Conservation (phyloP, 140 eudicot genomes). For the Anethum foeniculum region DNA sequence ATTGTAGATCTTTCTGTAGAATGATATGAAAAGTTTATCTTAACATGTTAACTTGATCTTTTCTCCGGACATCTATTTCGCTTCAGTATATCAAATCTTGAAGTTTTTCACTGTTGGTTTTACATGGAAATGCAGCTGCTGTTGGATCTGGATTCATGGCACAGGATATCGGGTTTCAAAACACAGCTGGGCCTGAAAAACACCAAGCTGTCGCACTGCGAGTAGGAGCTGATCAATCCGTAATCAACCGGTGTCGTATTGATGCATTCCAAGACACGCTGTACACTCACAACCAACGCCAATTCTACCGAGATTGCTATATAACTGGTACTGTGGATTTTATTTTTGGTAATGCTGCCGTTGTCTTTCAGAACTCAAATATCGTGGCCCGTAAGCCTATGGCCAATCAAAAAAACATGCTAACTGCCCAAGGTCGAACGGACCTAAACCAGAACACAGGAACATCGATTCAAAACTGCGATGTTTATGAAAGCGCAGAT, state of each 20-base stretch:
- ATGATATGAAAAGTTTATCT: too few species aligned
- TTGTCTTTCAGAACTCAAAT: conserved; percentile 29
- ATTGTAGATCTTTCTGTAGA: neutral
- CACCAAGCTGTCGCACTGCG: conserved; percentile 47
- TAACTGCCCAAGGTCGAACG: conserved; percentile 36
- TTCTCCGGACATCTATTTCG: neutral
- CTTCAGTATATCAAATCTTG: neutral
- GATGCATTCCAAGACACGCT: conserved; percentile 45
- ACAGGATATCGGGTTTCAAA: conserved; percentile 32
- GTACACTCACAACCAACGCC: conserved; percentile 31
- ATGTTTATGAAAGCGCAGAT: conserved; percentile 20
- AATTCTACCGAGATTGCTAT: conserved; percentile 33
- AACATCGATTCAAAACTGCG: conserved; percentile 26
- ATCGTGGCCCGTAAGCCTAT: conserved; percentile 33
- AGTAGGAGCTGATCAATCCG: conserved; percentile 39
- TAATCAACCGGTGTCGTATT: conserved; percentile 33
- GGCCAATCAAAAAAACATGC: conserved; percentile 27
- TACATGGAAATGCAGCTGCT: conserved; percentile 23
- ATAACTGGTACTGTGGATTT: conserved; percentile 36
- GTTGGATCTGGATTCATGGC: conserved; percentile 40
- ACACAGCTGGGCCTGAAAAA: conserved; percentile 43
- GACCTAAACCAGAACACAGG: conserved; percentile 33
- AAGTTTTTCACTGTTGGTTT: neutral
- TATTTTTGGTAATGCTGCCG: conserved; percentile 38
- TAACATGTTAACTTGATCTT: too few species aligned